Percentiles rank a stretch among this genome's conserved stretches.
Evolutionary conservation across 2,329 filamentous ascomycete genomes (phyloP).

Genomic region (Berkeleyomyces rouxiae): DNA sequence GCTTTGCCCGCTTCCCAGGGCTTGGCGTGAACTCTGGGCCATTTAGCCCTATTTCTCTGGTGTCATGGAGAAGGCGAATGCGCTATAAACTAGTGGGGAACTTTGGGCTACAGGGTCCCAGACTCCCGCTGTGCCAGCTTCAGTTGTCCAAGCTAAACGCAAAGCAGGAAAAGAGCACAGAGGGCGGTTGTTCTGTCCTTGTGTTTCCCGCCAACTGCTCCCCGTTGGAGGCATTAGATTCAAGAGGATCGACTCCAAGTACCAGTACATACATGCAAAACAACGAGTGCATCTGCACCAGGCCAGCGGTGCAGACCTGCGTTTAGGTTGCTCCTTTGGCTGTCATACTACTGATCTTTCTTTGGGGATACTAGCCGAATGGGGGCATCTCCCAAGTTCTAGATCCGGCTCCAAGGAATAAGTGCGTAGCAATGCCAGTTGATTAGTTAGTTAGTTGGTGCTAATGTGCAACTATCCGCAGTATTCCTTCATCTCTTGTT

Average conservation of each 20-base stretch:
- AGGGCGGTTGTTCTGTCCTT: neutral
- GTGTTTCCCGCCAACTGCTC: neutral
- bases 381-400: neutral
- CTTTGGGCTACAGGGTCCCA: neutral
- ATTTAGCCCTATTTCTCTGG: no score
- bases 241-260: neutral
- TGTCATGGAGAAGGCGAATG: no score
- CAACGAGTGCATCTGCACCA: neutral
- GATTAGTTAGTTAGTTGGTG: neutral
- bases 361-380: neutral
- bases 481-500: conserved; percentile 1
- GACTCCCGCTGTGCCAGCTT: neutral
- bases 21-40: no score
- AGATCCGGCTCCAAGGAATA: neutral
- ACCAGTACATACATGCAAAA: no score
- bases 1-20: no score
- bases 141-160: neutral
- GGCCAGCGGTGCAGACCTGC: neutral
- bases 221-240: neutral
- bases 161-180: neutral
- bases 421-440: no score
- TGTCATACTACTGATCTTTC: neutral
- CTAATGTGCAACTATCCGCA: neutral
- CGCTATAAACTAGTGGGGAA: no score
- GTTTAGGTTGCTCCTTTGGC: neutral